Evolutionary conservation across 163 green algal species (phyloP).

Genomic region (Scenedesmus sp.): DNA sequence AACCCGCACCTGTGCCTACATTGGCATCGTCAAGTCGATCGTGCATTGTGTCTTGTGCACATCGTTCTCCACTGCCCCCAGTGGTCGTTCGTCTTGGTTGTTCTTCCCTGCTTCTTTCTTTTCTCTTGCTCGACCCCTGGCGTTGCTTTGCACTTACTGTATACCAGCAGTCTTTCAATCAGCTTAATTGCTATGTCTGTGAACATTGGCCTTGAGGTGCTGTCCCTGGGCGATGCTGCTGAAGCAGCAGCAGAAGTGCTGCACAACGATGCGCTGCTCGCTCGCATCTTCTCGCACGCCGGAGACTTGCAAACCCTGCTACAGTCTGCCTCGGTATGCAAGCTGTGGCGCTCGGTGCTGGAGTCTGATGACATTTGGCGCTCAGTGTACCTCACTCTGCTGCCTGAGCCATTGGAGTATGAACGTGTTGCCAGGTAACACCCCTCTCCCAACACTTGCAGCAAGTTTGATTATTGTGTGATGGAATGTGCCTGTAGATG

Average conservation of each 20-base stretch:
- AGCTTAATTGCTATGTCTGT: background rate
- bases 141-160: background rate
- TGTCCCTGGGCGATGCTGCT: background rate
- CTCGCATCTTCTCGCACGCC: background rate
- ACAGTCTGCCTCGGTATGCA: slow-evolving; percentile 15
- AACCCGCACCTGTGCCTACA: too few species aligned
- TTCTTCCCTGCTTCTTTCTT: background rate
- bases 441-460: too few species aligned
- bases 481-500: too few species aligned
- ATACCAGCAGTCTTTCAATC: too few species aligned
- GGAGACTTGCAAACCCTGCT: background rate
- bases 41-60: background rate
- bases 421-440: slow-evolving; percentile 31
- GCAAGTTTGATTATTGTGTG: too few species aligned
- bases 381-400: background rate
- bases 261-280: slow-evolving; percentile 9
- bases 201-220: background rate
- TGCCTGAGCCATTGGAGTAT: background rate
- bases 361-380: slow-evolving; percentile 29
- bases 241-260: slow-evolving; percentile 38
- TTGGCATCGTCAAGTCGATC: background rate
- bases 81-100: background rate
- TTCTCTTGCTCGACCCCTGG: background rate
- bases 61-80: background rate
- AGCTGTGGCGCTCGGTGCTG: slow-evolving; percentile 26